Percentiles rank a stretch among this genome's conserved stretches.
Conservation (phyloP, 208 protist species). For the Trypanosoma cruzi region DNA sequence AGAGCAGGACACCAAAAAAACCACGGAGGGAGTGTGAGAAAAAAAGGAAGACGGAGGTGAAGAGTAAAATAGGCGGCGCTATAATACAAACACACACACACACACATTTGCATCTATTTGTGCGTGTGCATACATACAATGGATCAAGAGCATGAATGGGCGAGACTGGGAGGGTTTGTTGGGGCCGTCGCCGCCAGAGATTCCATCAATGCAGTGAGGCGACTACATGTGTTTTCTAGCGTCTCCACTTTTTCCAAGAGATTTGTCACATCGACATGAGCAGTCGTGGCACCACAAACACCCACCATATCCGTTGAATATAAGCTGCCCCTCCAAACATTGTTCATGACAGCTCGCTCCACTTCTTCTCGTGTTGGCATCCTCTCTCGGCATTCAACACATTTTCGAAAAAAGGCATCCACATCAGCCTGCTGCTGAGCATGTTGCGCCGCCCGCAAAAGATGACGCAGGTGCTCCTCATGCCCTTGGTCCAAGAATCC, state of each 20-base stretch:
- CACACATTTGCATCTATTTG: not conserved
- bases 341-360: conserved; percentile 43
- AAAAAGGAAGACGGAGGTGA: not conserved
- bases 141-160: conserved; percentile 28
- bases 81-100: not conserved
- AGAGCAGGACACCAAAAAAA: too few species aligned
- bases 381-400: not conserved
- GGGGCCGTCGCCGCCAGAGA: conserved; percentile 36
- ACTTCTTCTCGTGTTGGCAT: conserved; percentile 48
- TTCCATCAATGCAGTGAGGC: conserved; percentile 43
- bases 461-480: conserved; percentile 38
- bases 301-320: not conserved
- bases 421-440: conserved; percentile 64
- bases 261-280: conserved; percentile 26
- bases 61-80: not conserved
- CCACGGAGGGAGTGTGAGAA: too few species aligned
- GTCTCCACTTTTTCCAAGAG: conserved; percentile 31
- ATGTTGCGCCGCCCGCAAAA: conserved; percentile 40
- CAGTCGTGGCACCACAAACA: not conserved
- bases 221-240: conserved; percentile 35
- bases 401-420: conserved; percentile 44
- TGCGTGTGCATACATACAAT: not conserved
- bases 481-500: conserved; percentile 53
- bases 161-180: conserved; percentile 59
- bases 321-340: not conserved